A percentile compares a stretch with the other conserved stretches of the same genome.
These are phyloP conservation scores for Fragilariopsis cylindrus DNA, from an alignment of 108 stramenopile genomes.

Conservation along the genomic window DNA sequence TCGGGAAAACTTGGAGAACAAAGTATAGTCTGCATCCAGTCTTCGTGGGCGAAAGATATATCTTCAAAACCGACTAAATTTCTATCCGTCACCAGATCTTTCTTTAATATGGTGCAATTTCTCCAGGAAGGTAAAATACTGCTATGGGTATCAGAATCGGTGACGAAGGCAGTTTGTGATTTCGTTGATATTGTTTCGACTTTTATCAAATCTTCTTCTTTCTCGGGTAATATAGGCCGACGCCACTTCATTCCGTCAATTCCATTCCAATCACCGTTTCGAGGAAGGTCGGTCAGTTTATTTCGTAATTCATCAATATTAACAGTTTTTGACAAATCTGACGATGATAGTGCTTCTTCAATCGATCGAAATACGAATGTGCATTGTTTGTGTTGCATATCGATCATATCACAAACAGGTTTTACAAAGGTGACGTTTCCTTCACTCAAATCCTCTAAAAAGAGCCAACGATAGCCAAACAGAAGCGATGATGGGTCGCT, in stretches of 20 bases:
- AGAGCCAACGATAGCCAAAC: constrained; percentile 79
- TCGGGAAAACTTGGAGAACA: constrained; percentile 15
- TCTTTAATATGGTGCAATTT: constrained; percentile 44
- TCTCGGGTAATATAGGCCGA: neutral
- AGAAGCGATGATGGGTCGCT: constrained; percentile 44
- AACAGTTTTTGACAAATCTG: constrained; percentile 11
- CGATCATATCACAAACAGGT: constrained; percentile 20
- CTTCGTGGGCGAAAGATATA: constrained; percentile 54
- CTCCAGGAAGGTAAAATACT: constrained; percentile 2
- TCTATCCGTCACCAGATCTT: constrained; percentile 44
- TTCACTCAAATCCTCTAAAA: constrained; percentile 50
- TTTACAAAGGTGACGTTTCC: constrained; percentile 43
- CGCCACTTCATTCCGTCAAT: constrained; percentile 17
- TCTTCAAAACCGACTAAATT: constrained; percentile 55
- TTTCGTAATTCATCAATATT: constrained; percentile 8
- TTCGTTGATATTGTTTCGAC: neutral
- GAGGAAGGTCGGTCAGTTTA: constrained; percentile 8
- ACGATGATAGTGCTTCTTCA: constrained; percentile 36
- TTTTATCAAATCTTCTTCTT: neutral
- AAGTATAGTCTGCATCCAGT: constrained; percentile 45
- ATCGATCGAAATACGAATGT: constrained; percentile 29
- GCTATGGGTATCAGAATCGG: neutral
- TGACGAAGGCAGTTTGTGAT: neutral
- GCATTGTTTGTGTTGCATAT: constrained; percentile 20
- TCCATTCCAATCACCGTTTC: constrained; percentile 14